Conservation (phyloP, 768 basidiomycete species). For the Naganishia randhawae region DNA sequence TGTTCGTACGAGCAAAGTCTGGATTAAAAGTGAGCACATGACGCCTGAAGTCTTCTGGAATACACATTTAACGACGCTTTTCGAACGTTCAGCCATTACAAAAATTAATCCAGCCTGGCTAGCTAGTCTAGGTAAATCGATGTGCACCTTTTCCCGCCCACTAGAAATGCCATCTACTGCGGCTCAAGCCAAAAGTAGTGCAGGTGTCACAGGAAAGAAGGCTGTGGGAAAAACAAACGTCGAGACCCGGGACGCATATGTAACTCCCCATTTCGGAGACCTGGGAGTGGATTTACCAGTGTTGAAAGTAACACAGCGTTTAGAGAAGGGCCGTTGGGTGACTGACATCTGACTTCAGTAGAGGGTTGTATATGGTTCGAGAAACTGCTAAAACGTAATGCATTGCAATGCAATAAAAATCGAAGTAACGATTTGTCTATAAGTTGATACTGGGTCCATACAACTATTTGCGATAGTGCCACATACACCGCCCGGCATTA, state of each 20-base stretch:
- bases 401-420: not conserved
- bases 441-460: not conserved
- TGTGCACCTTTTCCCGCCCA: constrained; percentile 88
- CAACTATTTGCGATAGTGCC: not conserved
- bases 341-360: constrained; percentile 15
- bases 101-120: constrained; percentile 85
- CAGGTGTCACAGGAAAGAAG: not conserved
- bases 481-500: not conserved
- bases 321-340: constrained; percentile 51
- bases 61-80: not conserved
- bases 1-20: constrained; percentile 67
- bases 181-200: constrained; percentile 43
- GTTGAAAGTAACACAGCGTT: constrained; percentile 54
- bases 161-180: constrained; percentile 55
- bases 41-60: constrained; percentile 14
- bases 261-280: constrained; percentile 78
- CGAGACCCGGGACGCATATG: constrained; percentile 59
- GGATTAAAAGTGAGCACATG: constrained; percentile 66
- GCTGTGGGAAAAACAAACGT: constrained; percentile 39
- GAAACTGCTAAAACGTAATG: not conserved
- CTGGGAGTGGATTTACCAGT: constrained; percentile 84
- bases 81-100: constrained; percentile 63
- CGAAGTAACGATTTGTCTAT: not conserved
- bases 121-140: constrained; percentile 66
- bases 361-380: not conserved